Percentiles rank a stretch among this genome's conserved stretches.
Evolutionary conservation across 352 stramenopile genomes (phyloP).

Genomic region (Phytophthora tubulina): DNA sequence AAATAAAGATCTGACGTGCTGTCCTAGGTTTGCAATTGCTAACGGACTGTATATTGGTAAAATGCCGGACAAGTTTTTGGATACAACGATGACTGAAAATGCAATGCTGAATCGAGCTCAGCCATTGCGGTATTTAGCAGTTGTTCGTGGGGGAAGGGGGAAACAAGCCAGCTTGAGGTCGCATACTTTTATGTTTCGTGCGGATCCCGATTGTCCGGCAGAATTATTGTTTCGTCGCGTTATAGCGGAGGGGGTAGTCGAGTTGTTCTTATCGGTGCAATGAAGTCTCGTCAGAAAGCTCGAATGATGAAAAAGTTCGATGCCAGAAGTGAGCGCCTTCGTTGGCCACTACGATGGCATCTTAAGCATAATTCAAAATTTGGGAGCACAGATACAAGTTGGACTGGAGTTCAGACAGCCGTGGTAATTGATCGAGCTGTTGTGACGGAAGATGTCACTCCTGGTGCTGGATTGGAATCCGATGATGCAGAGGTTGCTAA

Average conservation of each 20-base stretch:
- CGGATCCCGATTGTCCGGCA: not conserved
- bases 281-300: not conserved
- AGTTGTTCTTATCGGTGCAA: not conserved
- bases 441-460: not conserved
- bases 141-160: not conserved
- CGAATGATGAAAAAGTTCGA: not conserved
- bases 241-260: not conserved
- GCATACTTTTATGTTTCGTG: conserved; percentile 11
- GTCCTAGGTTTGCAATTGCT: conserved; percentile 4
- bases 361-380: not conserved
- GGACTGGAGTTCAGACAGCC: not conserved
- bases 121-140: conserved; percentile 2
- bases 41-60: conserved; percentile 24
- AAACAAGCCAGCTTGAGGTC: not conserved
- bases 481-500: not conserved
- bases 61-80: not conserved
- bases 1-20: not conserved
- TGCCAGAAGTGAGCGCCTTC: not conserved
- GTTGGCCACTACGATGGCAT: not conserved
- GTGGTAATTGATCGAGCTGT: not conserved
- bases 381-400: not conserved
- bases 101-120: conserved; percentile 12
- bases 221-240: not conserved
- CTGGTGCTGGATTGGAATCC: not conserved
- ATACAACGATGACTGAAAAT: conserved; percentile 11